Percentiles rank a stretch among this genome's conserved stretches.
These are phyloP conservation scores for Leccinum insolens DNA, from an alignment of 1,284 basidiomycete species.

Conservation along the genomic window DNA sequence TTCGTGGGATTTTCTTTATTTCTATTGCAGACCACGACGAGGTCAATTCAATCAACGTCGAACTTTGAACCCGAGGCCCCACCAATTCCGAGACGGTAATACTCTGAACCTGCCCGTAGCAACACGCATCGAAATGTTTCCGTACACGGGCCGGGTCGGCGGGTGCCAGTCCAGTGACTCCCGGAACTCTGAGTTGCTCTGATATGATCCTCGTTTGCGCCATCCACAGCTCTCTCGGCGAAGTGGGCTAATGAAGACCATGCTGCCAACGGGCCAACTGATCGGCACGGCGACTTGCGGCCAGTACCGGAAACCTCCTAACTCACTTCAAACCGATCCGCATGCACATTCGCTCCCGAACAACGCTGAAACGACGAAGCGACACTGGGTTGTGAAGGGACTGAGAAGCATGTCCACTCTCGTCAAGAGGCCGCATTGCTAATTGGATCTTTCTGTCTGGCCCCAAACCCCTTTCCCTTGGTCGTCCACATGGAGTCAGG, in stretches of 20 bases:
- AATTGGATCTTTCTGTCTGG: neutral
- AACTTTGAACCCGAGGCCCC: neutral
- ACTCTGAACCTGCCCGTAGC: neutral
- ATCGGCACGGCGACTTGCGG: neutral
- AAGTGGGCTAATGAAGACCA: neutral
- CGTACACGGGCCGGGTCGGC: neutral
- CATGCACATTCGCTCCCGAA: neutral
- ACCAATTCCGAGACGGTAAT: neutral
- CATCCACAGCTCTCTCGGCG: neutral
- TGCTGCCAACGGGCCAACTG: neutral
- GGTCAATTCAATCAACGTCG: neutral
- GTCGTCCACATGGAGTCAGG: neutral
- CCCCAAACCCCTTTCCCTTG: neutral
- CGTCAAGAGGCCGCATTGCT: neutral
- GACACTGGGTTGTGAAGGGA: neutral
- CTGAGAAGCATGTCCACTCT: neutral
- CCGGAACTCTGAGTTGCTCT: too few relatives aligned
- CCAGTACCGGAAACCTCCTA: neutral
- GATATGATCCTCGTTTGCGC: too few relatives aligned
- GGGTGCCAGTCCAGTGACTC: too few relatives aligned
- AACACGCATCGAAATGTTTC: neutral
- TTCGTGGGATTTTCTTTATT: neutral
- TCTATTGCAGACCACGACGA: neutral
- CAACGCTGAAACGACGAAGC: neutral
- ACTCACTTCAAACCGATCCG: neutral